Percentiles rank a stretch among this genome's conserved stretches.
Evolutionary conservation across 768 basidiomycete genomes (phyloP).

Genomic region (Daedaleopsis sinensis): DNA sequence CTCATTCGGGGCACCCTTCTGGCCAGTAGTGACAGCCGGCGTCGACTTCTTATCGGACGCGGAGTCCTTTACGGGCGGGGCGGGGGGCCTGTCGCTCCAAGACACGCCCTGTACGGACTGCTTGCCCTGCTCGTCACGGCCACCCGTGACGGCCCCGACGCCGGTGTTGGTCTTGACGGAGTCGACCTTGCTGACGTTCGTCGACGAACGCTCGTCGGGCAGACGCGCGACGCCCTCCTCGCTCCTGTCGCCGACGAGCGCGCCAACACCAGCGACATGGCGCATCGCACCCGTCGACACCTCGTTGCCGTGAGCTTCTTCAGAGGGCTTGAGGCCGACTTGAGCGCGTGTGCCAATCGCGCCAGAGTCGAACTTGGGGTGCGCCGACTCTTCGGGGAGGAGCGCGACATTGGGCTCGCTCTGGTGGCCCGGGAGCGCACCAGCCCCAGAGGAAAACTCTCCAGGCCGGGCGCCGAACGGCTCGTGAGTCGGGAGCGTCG

Average conservation of each 20-base stretch:
- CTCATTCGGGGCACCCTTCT: background rate
- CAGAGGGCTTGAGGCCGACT: slow-evolving; percentile 29
- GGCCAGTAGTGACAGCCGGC: background rate
- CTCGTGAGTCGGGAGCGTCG: slow-evolving; percentile 24
- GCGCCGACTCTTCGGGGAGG: slow-evolving; percentile 25
- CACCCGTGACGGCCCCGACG: background rate
- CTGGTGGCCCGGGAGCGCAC: slow-evolving; percentile 25
- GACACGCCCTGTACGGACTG: background rate
- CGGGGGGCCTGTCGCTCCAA: background rate
- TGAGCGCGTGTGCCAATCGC: slow-evolving; percentile 6
- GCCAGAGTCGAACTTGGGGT: slow-evolving; percentile 15
- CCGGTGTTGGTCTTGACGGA: background rate
- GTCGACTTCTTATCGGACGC: background rate
- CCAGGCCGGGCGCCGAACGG: slow-evolving; percentile 15
- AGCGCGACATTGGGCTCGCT: slow-evolving; percentile 26
- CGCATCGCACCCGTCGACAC: slow-evolving; percentile 36
- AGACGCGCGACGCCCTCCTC: slow-evolving; percentile 51
- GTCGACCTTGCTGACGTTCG: background rate
- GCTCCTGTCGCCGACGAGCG: slow-evolving; percentile 46
- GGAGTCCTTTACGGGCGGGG: background rate
- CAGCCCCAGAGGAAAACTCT: slow-evolving; percentile 25
- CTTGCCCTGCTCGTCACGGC: background rate
- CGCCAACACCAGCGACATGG: slow-evolving; percentile 43
- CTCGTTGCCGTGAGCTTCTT: slow-evolving; percentile 28
- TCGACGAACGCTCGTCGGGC: slow-evolving; percentile 42